Evolutionary conservation across 1,284 basidiomycete species (phyloP).

Genomic region (Melampsora americana): DNA sequence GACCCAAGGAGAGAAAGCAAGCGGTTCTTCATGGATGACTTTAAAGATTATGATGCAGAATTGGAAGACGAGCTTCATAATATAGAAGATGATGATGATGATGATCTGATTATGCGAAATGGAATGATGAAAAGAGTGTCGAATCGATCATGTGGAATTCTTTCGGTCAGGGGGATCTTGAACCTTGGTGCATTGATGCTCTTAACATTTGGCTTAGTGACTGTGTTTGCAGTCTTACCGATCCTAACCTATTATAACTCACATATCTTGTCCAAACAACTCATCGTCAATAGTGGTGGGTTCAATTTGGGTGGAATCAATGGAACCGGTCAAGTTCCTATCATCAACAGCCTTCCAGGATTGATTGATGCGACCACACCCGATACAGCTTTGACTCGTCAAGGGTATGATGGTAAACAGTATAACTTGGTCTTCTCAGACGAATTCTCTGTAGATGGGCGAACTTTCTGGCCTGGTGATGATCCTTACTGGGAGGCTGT

Average conservation of each 20-base stretch:
- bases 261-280: slow-evolving; percentile 11
- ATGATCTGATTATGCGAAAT: slow-evolving; percentile 18
- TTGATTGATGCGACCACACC: slow-evolving; percentile 74
- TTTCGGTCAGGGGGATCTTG: slow-evolving; percentile 33
- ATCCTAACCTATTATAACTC: slow-evolving; percentile 14
- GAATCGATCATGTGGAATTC: not conserved
- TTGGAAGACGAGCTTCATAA: slow-evolving; percentile 26
- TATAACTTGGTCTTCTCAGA: slow-evolving; percentile 70
- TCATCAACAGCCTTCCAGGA: slow-evolving; percentile 63
- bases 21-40: slow-evolving; percentile 33
- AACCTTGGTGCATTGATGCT: slow-evolving; percentile 28
- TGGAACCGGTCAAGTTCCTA: slow-evolving; percentile 67
- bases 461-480: slow-evolving; percentile 70
- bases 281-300: slow-evolving; percentile 32
- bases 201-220: slow-evolving; percentile 23
- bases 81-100: slow-evolving; percentile 40
- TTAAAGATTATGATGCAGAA: slow-evolving; percentile 24
- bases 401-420: slow-evolving; percentile 50
- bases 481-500: slow-evolving; percentile 59
- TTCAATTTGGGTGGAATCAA: slow-evolving; percentile 73
- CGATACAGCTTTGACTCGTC: slow-evolving; percentile 58
- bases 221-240: slow-evolving; percentile 27
- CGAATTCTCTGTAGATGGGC: slow-evolving; percentile 62
- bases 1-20: slow-evolving; percentile 26
- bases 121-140: slow-evolving; percentile 1